Base-by-base conservation (phyloP, 768 basidiomycete genomes). In the Suillus lakei region DNA sequence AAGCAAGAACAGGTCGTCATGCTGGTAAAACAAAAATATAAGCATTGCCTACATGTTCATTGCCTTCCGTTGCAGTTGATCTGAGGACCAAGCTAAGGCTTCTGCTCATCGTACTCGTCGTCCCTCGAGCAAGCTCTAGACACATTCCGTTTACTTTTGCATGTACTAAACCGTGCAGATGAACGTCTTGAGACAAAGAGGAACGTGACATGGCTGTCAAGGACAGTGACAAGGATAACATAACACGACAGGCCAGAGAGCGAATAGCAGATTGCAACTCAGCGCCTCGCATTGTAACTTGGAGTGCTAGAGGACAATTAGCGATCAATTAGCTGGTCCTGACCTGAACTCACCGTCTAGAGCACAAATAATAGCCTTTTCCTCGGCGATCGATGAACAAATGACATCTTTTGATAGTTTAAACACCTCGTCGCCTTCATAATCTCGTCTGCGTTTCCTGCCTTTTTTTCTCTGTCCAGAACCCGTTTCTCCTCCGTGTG, bases 341-440 rank as follows among this genome's bases (percentile, higher is more conserved):
- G 39, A 41, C 30, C 39, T 59, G 26, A n/a, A 68, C 81, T 62
- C 74, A 93, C 93, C 86, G 68, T 88, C 82, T 15, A 92, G 73
- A 16, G 90, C 83, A 15, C 73, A 67, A 13, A 92, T 74, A 28
- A 91, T 67, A 28, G 81, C 77, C 32, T 86, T 77, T 26, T 84
- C 85, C 18, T 91, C 89, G 34, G 82, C 81, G 3, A 63, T 60
- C 0, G 83, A 84, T 1, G 82, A 75, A 70, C 85, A 91, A 23
- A 88, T 69, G 9, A 84, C 79, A 53, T 82, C 74, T 53, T 80
- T 79, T 2, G 82, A 73, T 9, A 77, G 70, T 61, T 83, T 86
- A 75, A 95, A 88, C 6, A 90, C 78, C 70, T 91, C 91, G 62
- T 92, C 92, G 12, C 87, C 91, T 75, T 94, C 91, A 68, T 88